Percentiles rank a stretch among this genome's conserved stretches.
These are phyloP conservation scores for Wickerhamomyces subpelliculosus DNA, from an alignment of 805 yeast species.

Conservation along the genomic window DNA sequence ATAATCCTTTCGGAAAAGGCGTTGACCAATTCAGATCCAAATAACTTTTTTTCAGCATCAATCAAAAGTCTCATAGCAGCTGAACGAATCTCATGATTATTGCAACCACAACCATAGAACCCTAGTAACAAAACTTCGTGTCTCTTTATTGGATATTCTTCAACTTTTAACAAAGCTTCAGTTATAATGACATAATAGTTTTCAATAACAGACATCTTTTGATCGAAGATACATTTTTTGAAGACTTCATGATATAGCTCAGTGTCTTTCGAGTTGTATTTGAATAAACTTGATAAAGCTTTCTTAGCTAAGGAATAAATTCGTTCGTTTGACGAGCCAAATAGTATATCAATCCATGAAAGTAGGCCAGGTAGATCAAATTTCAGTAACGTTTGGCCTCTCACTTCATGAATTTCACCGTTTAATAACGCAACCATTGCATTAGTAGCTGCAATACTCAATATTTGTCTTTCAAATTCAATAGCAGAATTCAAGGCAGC, in stretches of 20 bases:
- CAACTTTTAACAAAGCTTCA: constrained; percentile 49
- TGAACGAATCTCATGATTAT: constrained; percentile 56
- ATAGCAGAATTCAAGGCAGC: constrained; percentile 62
- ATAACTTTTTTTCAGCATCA: constrained; percentile 54
- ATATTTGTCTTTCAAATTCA: constrained; percentile 68
- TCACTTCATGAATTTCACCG: constrained; percentile 55
- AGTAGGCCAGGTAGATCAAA: constrained; percentile 66
- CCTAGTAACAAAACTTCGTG: constrained; percentile 71
- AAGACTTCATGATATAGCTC: constrained; percentile 53
- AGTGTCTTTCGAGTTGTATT: constrained; percentile 46
- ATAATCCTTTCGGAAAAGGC: constrained; percentile 64
- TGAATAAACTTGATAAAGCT: constrained; percentile 66
- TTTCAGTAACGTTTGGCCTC: constrained; percentile 48
- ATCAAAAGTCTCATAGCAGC: constrained; percentile 69
- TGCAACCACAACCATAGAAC: constrained; percentile 72
- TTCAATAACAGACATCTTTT: constrained; percentile 45
- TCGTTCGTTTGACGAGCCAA: constrained; percentile 50
- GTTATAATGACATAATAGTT: constrained; percentile 69
- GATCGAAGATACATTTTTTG: constrained; percentile 62
- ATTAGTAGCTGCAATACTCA: constrained; percentile 67
- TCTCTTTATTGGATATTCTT: constrained; percentile 42
- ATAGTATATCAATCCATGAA: constrained; percentile 74
- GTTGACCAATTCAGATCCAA: constrained; percentile 45
- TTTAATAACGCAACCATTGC: constrained; percentile 80
- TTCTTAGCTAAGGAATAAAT: constrained; percentile 56